These are phyloP conservation scores for Cicer arietinum DNA, from an alignment of 306 rosid species.

Conservation along the genomic window DNA sequence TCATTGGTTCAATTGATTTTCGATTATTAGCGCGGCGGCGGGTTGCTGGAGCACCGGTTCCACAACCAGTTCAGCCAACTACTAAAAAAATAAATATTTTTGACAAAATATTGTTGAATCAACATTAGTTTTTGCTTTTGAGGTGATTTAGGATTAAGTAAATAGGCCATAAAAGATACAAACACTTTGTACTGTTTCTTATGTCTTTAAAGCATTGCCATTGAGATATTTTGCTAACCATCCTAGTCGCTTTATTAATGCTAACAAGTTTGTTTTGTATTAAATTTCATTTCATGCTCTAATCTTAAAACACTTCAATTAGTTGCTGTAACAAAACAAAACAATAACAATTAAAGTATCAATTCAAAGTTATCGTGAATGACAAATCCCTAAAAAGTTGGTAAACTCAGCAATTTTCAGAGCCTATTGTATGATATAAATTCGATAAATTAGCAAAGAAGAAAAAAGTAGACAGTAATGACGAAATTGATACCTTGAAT, in stretches of 20 bases:
- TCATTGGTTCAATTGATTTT: no score
- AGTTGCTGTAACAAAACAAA: not conserved
- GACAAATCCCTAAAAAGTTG: not conserved
- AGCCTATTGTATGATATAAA: not conserved
- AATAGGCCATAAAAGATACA: no score
- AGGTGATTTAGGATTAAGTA: no score
- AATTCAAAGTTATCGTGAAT: not conserved
- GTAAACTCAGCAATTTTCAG: not conserved
- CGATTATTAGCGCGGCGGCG: no score
- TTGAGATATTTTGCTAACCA: not conserved
- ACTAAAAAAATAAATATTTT: no score
- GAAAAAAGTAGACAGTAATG: not conserved
- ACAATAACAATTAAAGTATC: not conserved
- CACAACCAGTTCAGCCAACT: no score
- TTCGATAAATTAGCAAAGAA: not conserved
- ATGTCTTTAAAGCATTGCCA: no score
- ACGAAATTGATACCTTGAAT: slow-evolving; percentile 44
- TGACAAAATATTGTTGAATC: no score
- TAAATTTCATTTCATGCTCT: not conserved
- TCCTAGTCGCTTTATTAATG: not conserved
- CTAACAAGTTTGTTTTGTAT: no score
- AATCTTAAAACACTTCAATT: not conserved
- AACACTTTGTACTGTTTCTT: no score
- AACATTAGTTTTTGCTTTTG: no score
- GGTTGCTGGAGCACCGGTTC: no score